Evolutionary conservation across 2,329 filamentous ascomycete genomes (phyloP).

Genomic region (Beauveria caledonica): DNA sequence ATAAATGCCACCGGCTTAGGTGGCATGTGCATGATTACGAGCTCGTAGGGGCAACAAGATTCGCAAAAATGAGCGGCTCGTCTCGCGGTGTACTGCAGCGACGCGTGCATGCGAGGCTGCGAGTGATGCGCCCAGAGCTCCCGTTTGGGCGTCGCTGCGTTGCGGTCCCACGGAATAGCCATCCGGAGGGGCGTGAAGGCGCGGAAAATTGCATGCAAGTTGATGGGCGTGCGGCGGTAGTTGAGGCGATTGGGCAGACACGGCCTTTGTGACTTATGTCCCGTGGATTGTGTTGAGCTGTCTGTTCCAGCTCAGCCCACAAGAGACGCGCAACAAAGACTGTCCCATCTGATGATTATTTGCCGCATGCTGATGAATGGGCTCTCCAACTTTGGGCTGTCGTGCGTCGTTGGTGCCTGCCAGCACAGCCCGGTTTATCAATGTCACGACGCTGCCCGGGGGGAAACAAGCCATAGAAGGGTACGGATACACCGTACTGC

Average conservation of each 20-base stretch:
- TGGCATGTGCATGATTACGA: too few relatives aligned
- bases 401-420: neutral
- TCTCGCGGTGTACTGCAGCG: too few relatives aligned
- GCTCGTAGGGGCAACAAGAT: too few relatives aligned
- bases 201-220: neutral
- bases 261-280: too few relatives aligned
- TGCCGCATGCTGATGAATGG: neutral
- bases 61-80: too few relatives aligned
- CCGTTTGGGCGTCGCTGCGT: neutral
- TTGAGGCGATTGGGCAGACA: neutral
- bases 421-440: neutral
- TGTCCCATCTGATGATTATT: neutral
- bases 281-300: too few relatives aligned
- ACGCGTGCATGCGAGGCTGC: neutral
- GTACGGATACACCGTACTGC: too few relatives aligned
- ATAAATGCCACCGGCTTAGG: too few relatives aligned
- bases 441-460: neutral
- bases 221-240: neutral
- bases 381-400: neutral
- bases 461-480: too few relatives aligned
- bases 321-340: too few relatives aligned
- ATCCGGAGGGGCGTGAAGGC: neutral
- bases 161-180: neutral
- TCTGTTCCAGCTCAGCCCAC: too few relatives aligned
- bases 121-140: neutral